Evolutionary conservation across 352 stramenopile species (phyloP), one percentile per base, ranked within the genome.

Genomic region (Pythium coloratum): DNA sequence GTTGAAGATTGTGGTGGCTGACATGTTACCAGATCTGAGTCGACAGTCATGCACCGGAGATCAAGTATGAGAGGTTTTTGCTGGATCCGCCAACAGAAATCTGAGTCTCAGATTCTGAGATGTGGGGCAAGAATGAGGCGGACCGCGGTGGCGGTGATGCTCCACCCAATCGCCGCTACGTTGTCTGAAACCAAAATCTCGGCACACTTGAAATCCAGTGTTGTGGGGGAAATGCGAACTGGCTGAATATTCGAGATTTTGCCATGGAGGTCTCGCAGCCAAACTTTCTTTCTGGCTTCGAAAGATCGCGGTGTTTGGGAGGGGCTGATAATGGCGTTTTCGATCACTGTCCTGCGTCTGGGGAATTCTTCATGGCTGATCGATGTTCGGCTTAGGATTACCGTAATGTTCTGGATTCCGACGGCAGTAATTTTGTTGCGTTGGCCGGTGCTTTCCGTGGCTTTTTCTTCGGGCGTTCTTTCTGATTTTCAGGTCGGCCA

Each of bases 81-180:
- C 63, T 30, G 28, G 28, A 30, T 30, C 28, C 3, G 28, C 28
- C 28, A 30, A 30, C 28, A 30, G 28, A 70, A 50, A 70, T 70
- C 64, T 70, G 64, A 70, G 64, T 70, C 64, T 16, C 14, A n/a
- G 38, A 46, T 61, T 62, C 55, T 70, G 64, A 70, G 64, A 70
- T 70, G 49, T 55, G 54, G 55, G 49, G 46, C 33, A 46, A 60
- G 54, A 58, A 63, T 46, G 9, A 44, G 36, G 14, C 36, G 36
- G 36, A 44, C 36, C 14, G 6, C 28, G 28, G 28, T 30, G 28
- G 28, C 28, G 28, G 28, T 30, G 28, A 30, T 30, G 28, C 28
- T 44, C 36, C 36, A 16, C 36, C 36, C 14, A 10, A 10, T 44
- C 36, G 9, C 36, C 9, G 36, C 36, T 16, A 44, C 9, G 13